Evolutionary conservation across 768 basidiomycete species (phyloP).

Genomic region (Fomitopsis serialis): DNA sequence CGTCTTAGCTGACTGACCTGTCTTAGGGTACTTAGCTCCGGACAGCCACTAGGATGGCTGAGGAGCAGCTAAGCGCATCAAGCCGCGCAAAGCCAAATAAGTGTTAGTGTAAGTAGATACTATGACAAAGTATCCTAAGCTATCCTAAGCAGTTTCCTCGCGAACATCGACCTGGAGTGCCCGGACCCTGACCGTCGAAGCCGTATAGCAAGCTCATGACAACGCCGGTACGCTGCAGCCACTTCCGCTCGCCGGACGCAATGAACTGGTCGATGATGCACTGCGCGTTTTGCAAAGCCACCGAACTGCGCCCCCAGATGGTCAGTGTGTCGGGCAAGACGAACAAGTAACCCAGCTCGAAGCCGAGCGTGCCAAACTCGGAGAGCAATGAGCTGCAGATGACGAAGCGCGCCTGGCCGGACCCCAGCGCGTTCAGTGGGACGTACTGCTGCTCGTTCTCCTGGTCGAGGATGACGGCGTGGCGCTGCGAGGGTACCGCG

Average conservation of each 20-base stretch:
- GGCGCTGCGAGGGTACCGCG: constrained; percentile 96
- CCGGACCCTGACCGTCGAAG: constrained; percentile 97
- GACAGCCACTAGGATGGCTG: too few species aligned
- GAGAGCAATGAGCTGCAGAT: constrained; percentile 97
- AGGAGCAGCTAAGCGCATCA: too few species aligned
- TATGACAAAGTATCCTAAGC: too few species aligned
- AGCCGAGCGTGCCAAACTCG: constrained; percentile 91
- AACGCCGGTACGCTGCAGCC: constrained; percentile 90
- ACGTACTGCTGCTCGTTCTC: constrained; percentile 85
- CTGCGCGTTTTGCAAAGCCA: constrained; percentile 96
- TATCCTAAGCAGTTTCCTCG: too few species aligned
- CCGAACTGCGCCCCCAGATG: constrained; percentile 98
- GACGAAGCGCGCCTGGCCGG: constrained; percentile 87
- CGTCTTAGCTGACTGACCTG: too few species aligned
- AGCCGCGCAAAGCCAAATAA: too few species aligned
- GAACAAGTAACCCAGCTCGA: constrained; percentile 97
- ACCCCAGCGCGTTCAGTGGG: constrained; percentile 83
- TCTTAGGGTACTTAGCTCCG: too few species aligned
- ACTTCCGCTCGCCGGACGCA: constrained; percentile 94
- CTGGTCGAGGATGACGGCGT: constrained; percentile 96
- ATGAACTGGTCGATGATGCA: constrained; percentile 99
- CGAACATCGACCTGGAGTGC: too few species aligned
- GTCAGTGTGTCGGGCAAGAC: constrained; percentile 91
- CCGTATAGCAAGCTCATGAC: constrained; percentile 91
- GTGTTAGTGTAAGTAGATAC: too few species aligned